A percentile compares a stretch with the other conserved stretches of the same genome.
phyloP scores from a whole-genome alignment of 257 asterid genomes.

The Primulina tabacum region DNA sequence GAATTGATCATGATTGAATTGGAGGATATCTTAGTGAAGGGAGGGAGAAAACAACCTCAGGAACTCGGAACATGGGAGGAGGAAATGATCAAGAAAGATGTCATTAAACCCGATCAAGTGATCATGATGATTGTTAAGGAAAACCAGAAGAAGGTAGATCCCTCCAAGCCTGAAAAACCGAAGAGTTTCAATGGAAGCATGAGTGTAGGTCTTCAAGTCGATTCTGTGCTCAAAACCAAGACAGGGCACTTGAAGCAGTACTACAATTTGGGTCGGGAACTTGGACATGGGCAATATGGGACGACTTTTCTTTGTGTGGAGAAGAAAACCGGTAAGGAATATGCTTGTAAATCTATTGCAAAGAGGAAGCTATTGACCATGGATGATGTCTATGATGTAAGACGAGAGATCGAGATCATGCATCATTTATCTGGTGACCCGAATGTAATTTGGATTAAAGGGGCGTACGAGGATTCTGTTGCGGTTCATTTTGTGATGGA shows the following conservation, averaged over 20 bases:
- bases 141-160: not conserved
- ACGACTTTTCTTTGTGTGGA: slow-evolving; percentile 29
- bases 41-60: not conserved
- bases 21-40: slow-evolving; percentile 3
- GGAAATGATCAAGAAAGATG: slow-evolving; percentile 10
- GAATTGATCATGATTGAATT: not conserved
- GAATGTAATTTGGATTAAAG: slow-evolving; percentile 24
- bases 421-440: slow-evolving; percentile 27
- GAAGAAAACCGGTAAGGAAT: slow-evolving; percentile 21
- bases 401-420: slow-evolving; percentile 32
- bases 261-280: slow-evolving; percentile 28
- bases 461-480: slow-evolving; percentile 33
- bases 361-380: slow-evolving; percentile 26
- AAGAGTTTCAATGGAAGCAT: slow-evolving; percentile 14
- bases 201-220: slow-evolving; percentile 29
- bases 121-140: slow-evolving; percentile 12
- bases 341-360: slow-evolving; percentile 32
- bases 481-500: slow-evolving; percentile 34
- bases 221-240: slow-evolving; percentile 27
- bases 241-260: slow-evolving; percentile 29
- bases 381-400: slow-evolving; percentile 31
- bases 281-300: slow-evolving; percentile 34
- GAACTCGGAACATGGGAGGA: slow-evolving; percentile 3
- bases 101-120: slow-evolving; percentile 14
- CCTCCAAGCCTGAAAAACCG: slow-evolving; percentile 12